Base-by-base conservation (phyloP, 345 rosid genomes). In the Syzygium aromaticum region DNA sequence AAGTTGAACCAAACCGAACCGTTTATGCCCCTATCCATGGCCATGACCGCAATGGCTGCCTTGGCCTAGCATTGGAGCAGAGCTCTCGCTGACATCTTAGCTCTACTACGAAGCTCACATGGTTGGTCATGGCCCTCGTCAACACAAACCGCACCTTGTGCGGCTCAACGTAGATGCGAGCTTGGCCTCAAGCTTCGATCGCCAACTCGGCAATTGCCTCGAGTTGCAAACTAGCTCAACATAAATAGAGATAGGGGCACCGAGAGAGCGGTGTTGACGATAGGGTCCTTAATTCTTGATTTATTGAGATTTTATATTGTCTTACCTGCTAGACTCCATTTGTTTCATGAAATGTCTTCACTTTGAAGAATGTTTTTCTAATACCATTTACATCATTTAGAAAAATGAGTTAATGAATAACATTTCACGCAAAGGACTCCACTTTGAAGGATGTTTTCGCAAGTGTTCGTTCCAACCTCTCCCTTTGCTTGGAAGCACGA, bases 151-250 rank as follows among this genome's bases (percentile, higher is more conserved):
- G 49, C 80, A 19, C 40, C 80, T 38, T 13, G 12, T 1, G 2
- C 1, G 1, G 8, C 82, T 10, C 27, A 1, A 33, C 4, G 3
- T 2, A 61, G 33, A n/a, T 61, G 33, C 0, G 1, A 61, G 33
- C 38, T n/a, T n/a, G 19, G 49, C 80, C 49, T 33, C 49, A 33
- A 73, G 23, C 13, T 23, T 73, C 13, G 1, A 73, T 13, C 0
- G 12, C 78, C 7, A 2, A 25, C 80, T 73, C 25, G 2, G 38
- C 80, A 38, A 19, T 0, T 73, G 80, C 80, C 80, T 17, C 14
- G 14, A 9, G 80, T 3, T 73, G 2, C 27, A 5, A 5, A 73
- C 15, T 6, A 33, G 82, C 82, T 38, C 25, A 3, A 12, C 27
- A 16, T 22, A 30, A 30, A 64, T 3, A 67, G 78, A 67, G 23